Conservation (phyloP, 169 alveolate genomes). For the Eimeria acervulina region DNA sequence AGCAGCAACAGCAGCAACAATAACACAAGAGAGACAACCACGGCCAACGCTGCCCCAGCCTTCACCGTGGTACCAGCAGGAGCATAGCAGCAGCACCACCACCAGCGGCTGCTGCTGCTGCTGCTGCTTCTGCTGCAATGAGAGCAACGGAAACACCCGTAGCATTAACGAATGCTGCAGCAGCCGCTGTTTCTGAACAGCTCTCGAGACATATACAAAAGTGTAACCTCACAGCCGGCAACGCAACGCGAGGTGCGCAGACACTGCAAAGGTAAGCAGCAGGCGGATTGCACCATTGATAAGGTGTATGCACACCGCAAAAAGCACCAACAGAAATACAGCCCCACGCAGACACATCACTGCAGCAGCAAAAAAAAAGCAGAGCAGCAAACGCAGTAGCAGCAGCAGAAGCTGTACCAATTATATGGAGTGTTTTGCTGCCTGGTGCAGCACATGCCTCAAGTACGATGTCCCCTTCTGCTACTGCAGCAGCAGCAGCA, state of each 20-base stretch:
- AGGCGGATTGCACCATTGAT: too few species aligned
- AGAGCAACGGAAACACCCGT: not conserved
- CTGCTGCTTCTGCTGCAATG: not conserved
- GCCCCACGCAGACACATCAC: not conserved
- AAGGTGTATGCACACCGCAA: not conserved
- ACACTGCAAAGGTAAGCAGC: not conserved
- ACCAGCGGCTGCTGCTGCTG: not conserved
- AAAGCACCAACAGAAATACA: not conserved
- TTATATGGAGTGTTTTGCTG: slow-evolving; percentile 85
- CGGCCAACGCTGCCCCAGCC: not conserved
- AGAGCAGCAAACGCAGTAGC: slow-evolving; percentile 15
- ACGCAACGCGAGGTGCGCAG: not conserved
- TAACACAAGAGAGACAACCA: not conserved
- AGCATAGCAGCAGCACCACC: not conserved
- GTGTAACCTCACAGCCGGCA: not conserved
- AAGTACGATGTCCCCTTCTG: slow-evolving; percentile 85
- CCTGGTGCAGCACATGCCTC: slow-evolving; percentile 90
- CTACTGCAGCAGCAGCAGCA: slow-evolving; percentile 80
- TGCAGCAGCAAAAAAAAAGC: too few species aligned
- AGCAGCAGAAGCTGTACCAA: slow-evolving; percentile 65
- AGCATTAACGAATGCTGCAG: not conserved
- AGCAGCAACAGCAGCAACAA: slow-evolving; percentile 14
- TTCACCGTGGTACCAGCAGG: not conserved
- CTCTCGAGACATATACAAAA: not conserved
- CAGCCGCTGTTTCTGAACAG: not conserved